Conservation (phyloP, 495 filamentous ascomycete species). For the Filosporella fistucella region DNA sequence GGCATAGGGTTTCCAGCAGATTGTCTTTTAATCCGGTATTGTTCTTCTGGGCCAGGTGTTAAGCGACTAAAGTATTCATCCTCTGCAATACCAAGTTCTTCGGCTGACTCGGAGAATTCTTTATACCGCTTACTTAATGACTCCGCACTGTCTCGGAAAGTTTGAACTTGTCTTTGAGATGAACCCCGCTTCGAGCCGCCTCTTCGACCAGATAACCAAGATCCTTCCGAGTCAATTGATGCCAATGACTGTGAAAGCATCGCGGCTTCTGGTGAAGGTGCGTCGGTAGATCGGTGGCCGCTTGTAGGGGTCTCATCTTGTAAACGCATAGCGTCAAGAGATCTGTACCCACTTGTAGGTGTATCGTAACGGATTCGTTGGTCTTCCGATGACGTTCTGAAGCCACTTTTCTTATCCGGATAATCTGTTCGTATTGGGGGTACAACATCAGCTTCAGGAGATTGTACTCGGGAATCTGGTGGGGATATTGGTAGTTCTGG, state of each 20-base stretch:
- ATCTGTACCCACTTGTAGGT: slow-evolving; percentile 38
- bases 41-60: slow-evolving; percentile 38
- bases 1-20: slow-evolving; percentile 20
- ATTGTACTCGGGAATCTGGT: slow-evolving; percentile 75
- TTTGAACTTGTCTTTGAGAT: slow-evolving; percentile 23
- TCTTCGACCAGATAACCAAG: slow-evolving; percentile 76
- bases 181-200: slow-evolving; percentile 34
- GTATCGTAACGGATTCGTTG: slow-evolving; percentile 37
- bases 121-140: slow-evolving; percentile 37
- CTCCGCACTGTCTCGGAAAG: slow-evolving; percentile 34
- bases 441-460: slow-evolving; percentile 52
- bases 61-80: slow-evolving; percentile 61
- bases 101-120: slow-evolving; percentile 44
- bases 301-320: slow-evolving; percentile 24
- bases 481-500: slow-evolving; percentile 80
- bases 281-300: slow-evolving; percentile 23
- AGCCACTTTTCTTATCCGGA: slow-evolving; percentile 15
- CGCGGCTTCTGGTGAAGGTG: slow-evolving; percentile 33
- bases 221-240: slow-evolving; percentile 77
- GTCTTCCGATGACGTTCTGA: slow-evolving; percentile 22
- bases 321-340: slow-evolving; percentile 27
- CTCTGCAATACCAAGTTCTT: slow-evolving; percentile 59
- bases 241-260: slow-evolving; percentile 49
- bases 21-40: slow-evolving; percentile 15
- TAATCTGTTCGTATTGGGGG: slow-evolving; percentile 30